Evolutionary conservation across 495 filamentous ascomycete genomes (phyloP), one percentile per base, ranked within the genome.

Genomic region (Neurospora sp.): DNA sequence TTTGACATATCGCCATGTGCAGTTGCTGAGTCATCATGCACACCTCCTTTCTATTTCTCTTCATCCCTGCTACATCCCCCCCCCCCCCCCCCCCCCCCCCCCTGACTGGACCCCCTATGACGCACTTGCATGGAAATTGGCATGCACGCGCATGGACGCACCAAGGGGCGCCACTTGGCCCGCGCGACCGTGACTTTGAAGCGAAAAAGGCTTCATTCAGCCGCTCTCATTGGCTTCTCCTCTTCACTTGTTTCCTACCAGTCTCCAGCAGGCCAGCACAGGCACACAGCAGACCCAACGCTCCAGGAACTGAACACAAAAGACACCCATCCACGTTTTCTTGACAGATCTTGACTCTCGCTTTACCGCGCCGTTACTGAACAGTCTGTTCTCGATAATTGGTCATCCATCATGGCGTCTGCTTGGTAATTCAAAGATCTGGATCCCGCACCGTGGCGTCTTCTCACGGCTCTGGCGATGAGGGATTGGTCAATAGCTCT

Each of bases 131-230:
- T 46, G 49, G 74, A 74, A 72, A 72, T 35, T 39, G 54, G 54
- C 54, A 31, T 62, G 54, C 27, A 66, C 54, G 74, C 71, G 40
- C 54, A 62, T 66, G 54, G 54, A 62, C 27, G 71, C 41, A 75
- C 77, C 78, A 77, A 71, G 71, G 73, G 75, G 70, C 75, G 76
- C 76, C 76, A 76, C 75, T 72, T 79, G 69, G 71, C 69, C 75
- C 76, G 74, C 54, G 54, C 54, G 27, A 66, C 54, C 54, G 27
- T 35, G 54, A 66, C 54, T 66, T 66, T 18, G 54, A 35, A 66
- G 54, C 54, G 27, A 35, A 35, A 6, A 62, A 10, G 54, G 12
- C 27, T 62, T 35, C 54, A 31, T 16, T 12, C 31, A 11, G 23
- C 14, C 23, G 14, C n/a, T 35, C 6, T 35, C 54, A 62, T 62